These are phyloP conservation scores for Favolaschia claudopus DNA, from an alignment of 768 basidiomycete genomes.

Conservation along the genomic window DNA sequence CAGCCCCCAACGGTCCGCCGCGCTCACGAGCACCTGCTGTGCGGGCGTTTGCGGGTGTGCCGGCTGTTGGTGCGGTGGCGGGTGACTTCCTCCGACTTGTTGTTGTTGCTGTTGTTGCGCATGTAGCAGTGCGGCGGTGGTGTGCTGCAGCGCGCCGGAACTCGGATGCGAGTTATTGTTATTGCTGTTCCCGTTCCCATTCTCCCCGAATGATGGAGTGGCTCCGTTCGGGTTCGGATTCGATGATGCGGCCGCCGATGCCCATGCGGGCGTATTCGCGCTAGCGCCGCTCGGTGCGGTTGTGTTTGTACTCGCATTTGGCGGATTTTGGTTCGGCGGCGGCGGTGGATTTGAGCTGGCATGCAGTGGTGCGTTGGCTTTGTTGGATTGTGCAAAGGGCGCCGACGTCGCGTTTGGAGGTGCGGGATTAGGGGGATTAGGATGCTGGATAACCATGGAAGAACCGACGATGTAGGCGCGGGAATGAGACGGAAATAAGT, in stretches of 20 bases:
- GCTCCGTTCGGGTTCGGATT: constrained; percentile 26
- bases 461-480: not conserved
- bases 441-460: constrained; percentile 12
- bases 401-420: constrained; percentile 53
- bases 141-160: constrained; percentile 33
- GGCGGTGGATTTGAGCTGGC: constrained; percentile 31
- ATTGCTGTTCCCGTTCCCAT: constrained; percentile 47
- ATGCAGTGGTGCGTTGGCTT: constrained; percentile 30
- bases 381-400: constrained; percentile 33
- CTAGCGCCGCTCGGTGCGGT: constrained; percentile 48
- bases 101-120: constrained; percentile 21
- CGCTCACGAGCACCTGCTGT: constrained; percentile 90
- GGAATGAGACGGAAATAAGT: not conserved
- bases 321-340: constrained; percentile 43
- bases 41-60: constrained; percentile 82
- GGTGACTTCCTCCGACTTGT: not conserved
- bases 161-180: constrained; percentile 40
- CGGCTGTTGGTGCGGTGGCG: constrained; percentile 36
- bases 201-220: constrained; percentile 16
- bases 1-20: constrained; percentile 95
- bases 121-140: constrained; percentile 38
- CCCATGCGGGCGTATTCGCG: constrained; percentile 22
- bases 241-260: constrained; percentile 7
- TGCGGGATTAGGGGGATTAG: constrained; percentile 29
- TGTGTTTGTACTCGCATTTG: constrained; percentile 53